Conservation (phyloP, 179 eudicot species). For the Vitellaria paradoxa region DNA sequence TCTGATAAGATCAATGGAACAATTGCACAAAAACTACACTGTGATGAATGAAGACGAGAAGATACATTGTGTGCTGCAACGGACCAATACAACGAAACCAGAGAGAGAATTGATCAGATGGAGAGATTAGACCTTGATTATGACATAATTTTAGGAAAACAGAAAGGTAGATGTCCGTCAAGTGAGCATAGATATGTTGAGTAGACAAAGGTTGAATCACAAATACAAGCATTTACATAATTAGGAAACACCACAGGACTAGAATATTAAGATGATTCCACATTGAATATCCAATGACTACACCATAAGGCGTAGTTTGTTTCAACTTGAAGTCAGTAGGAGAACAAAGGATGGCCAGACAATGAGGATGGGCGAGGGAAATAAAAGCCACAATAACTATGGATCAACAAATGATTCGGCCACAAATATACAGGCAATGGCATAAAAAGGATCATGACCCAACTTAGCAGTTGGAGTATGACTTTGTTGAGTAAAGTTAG, state of each 20-base stretch:
- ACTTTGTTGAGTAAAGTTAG: not conserved
- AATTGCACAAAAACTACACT: not conserved
- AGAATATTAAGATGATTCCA: not conserved
- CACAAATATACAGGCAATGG: not conserved
- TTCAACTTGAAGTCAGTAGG: not conserved
- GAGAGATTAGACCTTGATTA: not conserved
- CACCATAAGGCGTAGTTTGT: not conserved
- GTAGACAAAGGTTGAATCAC: not conserved
- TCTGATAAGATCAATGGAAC: not conserved
- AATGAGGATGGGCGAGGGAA: not conserved
- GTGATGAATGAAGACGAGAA: not conserved
- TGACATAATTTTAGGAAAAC: not conserved
- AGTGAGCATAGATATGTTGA: not conserved
- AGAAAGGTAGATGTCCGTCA: not conserved
- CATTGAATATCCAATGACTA: not conserved
- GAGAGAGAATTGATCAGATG: not conserved
- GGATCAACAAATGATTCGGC: not conserved
- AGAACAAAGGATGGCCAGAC: not conserved
- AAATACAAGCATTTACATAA: not conserved
- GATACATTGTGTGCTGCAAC: not conserved
- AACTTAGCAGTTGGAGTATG: not conserved
- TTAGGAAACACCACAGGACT: not conserved
- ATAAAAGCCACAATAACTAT: not conserved
- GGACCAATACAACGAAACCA: slow-evolving; percentile 3
- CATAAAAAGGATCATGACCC: not conserved